Evolutionary conservation across 2,329 filamentous ascomycete genomes (phyloP), one percentile per base, ranked within the genome.

Genomic region (Rachicladosporium sp.): DNA sequence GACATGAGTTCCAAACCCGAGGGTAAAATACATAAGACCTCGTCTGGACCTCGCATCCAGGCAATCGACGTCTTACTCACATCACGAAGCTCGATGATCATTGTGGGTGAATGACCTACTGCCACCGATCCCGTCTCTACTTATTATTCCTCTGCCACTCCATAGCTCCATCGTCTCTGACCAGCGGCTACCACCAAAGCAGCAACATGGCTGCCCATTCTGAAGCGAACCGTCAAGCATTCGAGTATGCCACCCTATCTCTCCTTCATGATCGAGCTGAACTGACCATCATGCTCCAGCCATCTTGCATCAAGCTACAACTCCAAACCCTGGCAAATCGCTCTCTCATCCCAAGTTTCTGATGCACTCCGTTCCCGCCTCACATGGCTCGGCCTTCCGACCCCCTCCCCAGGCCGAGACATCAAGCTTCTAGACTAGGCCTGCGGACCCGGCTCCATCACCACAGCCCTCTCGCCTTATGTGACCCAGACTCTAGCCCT

Each of bases 381-480:
- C 42, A 40, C 48, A 34, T 59, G 55, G 56, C 42, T 59, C 29
- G 52, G 52, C 47, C 11, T 9, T 42, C 4, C 13, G 37, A 11
- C 41, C 45, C 10, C 5, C 34, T 4, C 38, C 37, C 19, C 7
- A 37, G 36, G 36, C 10, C 40, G 44, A 13, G 37, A 50, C 11
- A 47, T 54, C 29, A 44, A 43, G 8, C 48, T 60, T 0, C 49
- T 60, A 1, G 57, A 60, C 46, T 60, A 59, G 40, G 55, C 57
- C 10, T 57, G 53, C 31, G 57, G 57, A 7, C 56, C 56, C 4
- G 57, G 57, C n/a, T 42, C 49, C 35, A 51, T 58, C 7, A 59
- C 56, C 3, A 43, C 50, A 38, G 56, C 53, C n/a, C 42, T 53
- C 5, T 50, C 46, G n/a, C 44, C 48, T 6, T 50, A 48, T 33